Base-by-base conservation (phyloP, 495 filamentous ascomycete genomes). In the Trichocladium antarcticum region DNA sequence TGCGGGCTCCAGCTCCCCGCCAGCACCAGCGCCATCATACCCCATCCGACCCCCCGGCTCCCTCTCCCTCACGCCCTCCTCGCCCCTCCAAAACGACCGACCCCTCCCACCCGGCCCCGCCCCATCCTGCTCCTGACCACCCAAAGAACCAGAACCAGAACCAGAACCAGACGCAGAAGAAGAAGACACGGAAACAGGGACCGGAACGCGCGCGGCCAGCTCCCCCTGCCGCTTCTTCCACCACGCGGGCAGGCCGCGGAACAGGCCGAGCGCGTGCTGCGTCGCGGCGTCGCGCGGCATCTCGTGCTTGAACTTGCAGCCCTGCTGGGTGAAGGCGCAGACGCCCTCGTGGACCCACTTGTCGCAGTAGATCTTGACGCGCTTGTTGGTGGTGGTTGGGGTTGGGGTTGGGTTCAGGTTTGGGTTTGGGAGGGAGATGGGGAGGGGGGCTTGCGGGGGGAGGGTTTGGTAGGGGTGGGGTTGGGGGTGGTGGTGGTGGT, bases 291-390 rank as follows among this genome's bases (percentile, higher is more conserved):
- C 80, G 19, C 66, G 63, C 1, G 89, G 89, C 79, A 94, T 90
- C 58, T 89, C 83, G 59, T 95, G 89, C 65, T 84, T 85, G 69
- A 78, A 95, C 54, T 82, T 73, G 65, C 89, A 94, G 3, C 89
- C 88, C 58, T 88, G 81, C 61, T 90, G 84, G 32, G 74, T 78
- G 64, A 84, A 95, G 57, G 84, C 84, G 63, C 89, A 95, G 43
- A 83, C 78, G 28, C 88, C 88, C 38, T 81, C 80, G 51, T 83
- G 80, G 37, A 94, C 79, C 85, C 86, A 95, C 63, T 87, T 84
- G 31, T 84, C 85, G 68, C 89, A 94, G 63, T 83, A 92, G 40
- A 80, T 68, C 60, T 95, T 95, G 16, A 53, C 50, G 38, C 66
- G 77, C 54, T 62, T 66, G 54, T 58, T 63, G 62, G 58, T 61